Percentiles rank a stretch among this genome's conserved stretches.
phyloP scores from a whole-genome alignment of 2,329 filamentous ascomycete genomes.

The Fusarium nelsonii region DNA sequence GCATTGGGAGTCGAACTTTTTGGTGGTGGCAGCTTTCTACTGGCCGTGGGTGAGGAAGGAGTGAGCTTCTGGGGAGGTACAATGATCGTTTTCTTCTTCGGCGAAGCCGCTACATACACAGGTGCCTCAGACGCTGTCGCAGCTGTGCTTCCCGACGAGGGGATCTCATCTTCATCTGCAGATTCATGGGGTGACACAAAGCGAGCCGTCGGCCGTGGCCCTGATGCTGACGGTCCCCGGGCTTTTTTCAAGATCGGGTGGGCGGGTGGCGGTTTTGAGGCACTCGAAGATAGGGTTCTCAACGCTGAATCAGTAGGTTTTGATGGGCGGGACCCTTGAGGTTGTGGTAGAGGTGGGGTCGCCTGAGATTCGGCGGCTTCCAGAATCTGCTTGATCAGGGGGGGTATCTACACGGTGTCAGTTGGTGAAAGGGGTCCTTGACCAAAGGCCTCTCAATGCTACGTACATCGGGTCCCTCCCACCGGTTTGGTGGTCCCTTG shows the following conservation, averaged over 20 bases:
- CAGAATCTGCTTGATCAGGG: slow-evolving; percentile 49
- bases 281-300: slow-evolving; percentile 55
- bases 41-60: slow-evolving; percentile 58
- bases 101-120: slow-evolving; percentile 44
- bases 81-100: slow-evolving; percentile 47
- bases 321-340: slow-evolving; percentile 30
- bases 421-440: slow-evolving; percentile 14
- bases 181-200: slow-evolving; percentile 68
- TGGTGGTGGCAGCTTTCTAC: slow-evolving; percentile 60
- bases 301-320: slow-evolving; percentile 42
- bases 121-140: slow-evolving; percentile 51
- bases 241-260: slow-evolving; percentile 73
- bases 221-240: slow-evolving; percentile 64
- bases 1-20: slow-evolving; percentile 55
- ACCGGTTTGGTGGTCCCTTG: slow-evolving; percentile 64
- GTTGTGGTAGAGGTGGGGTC: slow-evolving; percentile 30
- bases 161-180: slow-evolving; percentile 58
- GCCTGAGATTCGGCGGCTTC: slow-evolving; percentile 40
- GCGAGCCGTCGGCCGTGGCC: slow-evolving; percentile 70
- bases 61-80: slow-evolving; percentile 57
- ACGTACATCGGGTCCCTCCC: slow-evolving; percentile 63
- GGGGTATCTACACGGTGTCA: slow-evolving; percentile 45
- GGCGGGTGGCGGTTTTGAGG: slow-evolving; percentile 60
- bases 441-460: slow-evolving; percentile 16
- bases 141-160: slow-evolving; percentile 58